Evolutionary conservation across 2,329 filamentous ascomycete genomes (phyloP).

Genomic region (Volutella citrinella): DNA sequence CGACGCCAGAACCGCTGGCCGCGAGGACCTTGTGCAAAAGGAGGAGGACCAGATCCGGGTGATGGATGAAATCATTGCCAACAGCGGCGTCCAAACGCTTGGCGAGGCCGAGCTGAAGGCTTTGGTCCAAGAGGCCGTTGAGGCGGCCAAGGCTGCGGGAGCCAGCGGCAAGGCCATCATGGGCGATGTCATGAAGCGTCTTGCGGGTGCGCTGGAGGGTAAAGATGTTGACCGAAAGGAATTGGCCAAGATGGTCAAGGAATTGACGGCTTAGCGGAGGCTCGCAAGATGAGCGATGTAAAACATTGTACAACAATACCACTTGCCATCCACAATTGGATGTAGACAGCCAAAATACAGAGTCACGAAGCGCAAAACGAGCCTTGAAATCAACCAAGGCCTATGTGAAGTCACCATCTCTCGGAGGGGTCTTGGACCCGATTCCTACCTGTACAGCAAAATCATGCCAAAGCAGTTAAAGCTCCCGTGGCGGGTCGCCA

Average conservation of each 20-base stretch:
- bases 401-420: too few species aligned
- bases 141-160: conserved; percentile 46
- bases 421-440: too few species aligned
- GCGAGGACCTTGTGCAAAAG: conserved; percentile 68
- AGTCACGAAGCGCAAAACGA: too few species aligned
- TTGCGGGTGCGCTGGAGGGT: conserved; percentile 55
- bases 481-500: too few species aligned
- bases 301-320: too few species aligned
- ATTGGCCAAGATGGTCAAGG: conserved; percentile 60
- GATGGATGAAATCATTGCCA: conserved; percentile 61
- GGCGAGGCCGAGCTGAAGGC: conserved; percentile 55
- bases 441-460: too few species aligned
- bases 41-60: conserved; percentile 65
- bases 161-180: conserved; percentile 44
- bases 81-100: conserved; percentile 57
- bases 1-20: conserved; percentile 62
- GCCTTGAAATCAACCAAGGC: too few species aligned
- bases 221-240: conserved; percentile 62
- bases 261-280: conserved; percentile 28
- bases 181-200: conserved; percentile 62
- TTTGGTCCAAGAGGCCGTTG: conserved; percentile 50
- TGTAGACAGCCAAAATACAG: too few species aligned
- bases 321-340: too few species aligned
- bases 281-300: too few species aligned
- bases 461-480: too few species aligned